A percentile compares a stretch with the other conserved stretches of the same genome.
These are phyloP conservation scores for Blastomyces silverae DNA, from an alignment of 2,329 filamentous ascomycete genomes.

Conservation along the genomic window DNA sequence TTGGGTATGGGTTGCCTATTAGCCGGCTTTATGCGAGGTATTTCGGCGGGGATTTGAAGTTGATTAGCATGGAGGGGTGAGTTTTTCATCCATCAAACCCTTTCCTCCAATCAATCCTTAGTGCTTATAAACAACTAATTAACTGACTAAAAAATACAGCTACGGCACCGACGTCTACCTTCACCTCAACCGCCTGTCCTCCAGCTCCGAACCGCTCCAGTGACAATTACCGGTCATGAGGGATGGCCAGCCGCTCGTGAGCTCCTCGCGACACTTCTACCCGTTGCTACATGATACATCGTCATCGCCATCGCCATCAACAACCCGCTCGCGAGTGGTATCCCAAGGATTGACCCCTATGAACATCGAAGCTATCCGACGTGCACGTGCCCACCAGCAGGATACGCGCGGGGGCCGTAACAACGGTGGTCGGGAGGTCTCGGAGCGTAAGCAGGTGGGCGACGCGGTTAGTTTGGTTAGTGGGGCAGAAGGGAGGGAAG, in stretches of 20 bases:
- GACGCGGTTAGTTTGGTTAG: slow-evolving; percentile 75
- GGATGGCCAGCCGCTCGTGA: slow-evolving; percentile 52
- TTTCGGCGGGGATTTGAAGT: slow-evolving; percentile 92
- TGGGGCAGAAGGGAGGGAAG: slow-evolving; percentile 29
- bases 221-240: slow-evolving; percentile 85
- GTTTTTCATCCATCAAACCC: slow-evolving; percentile 30
- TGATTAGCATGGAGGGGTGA: slow-evolving; percentile 99
- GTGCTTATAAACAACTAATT: slow-evolving; percentile 15
- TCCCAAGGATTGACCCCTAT: slow-evolving; percentile 49
- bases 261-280: slow-evolving; percentile 37
- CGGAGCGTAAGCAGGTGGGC: slow-evolving; percentile 82
- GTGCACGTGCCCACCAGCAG: slow-evolving; percentile 28
- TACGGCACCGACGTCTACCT: slow-evolving; percentile 99
- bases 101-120: neutral
- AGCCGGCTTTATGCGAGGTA: slow-evolving; percentile 91
- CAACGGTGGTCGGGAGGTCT: slow-evolving; percentile 61
- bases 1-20: slow-evolving; percentile 95
- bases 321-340: slow-evolving; percentile 25
- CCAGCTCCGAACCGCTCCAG: slow-evolving; percentile 92
- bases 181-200: slow-evolving; percentile 90
- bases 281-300: slow-evolving; percentile 26
- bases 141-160: slow-evolving; percentile 43
- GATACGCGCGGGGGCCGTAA: slow-evolving; percentile 52
- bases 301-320: slow-evolving; percentile 24
- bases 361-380: slow-evolving; percentile 49